Base-by-base conservation (phyloP, 108 stramenopile genomes). In the Fragilariopsis cylindrus region DNA sequence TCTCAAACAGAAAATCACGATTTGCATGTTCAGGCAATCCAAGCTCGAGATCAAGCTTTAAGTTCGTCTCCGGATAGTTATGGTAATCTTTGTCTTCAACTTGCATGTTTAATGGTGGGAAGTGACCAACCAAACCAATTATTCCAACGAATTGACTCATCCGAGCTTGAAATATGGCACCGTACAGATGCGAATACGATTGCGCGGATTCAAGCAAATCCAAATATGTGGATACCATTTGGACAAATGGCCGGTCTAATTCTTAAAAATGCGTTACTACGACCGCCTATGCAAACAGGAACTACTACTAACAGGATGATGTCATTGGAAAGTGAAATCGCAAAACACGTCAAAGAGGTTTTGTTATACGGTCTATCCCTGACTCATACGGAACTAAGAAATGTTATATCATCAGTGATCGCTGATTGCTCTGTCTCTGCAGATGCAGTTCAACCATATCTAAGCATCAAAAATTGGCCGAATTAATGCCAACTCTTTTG, bases 231-330 rank as follows among this genome's bases (percentile, higher is more conserved):
- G 91, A 84, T 84, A 58, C 82, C 78, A 39, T 82, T 97, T 57
- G 91, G 96, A 48, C 93, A 96, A 88, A 91, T 94, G 89, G 93
- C 92, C 13, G 96, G 94, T 45, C 74, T 97, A 47, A 77, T 95
- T 57, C 76, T 97, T 19, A 97, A 97, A 72, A 94, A 97, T 65
- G 93, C 90, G 0, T 50, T 94, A 41, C 65, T 90, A 2, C 56
- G 85, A 18, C 93, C 92, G 2, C 92, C 92, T 2, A 76, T 82
- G 3, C 73, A 47, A 49, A 47, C 12, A 48, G 40, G 19, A 5
- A 0, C 46, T 15, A 21, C 40, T 4, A 54, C 48, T 3, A 62
- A 30, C 0, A 45, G 47, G 45, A 4, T 79, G 57, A 53, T 76
- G 66, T 63, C 68, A 50, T 16, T 72, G 67, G 21, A 73, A 71